These are phyloP conservation scores for Cryphonectria naterciae DNA, from an alignment of 2,329 filamentous ascomycete species.

Conservation along the genomic window DNA sequence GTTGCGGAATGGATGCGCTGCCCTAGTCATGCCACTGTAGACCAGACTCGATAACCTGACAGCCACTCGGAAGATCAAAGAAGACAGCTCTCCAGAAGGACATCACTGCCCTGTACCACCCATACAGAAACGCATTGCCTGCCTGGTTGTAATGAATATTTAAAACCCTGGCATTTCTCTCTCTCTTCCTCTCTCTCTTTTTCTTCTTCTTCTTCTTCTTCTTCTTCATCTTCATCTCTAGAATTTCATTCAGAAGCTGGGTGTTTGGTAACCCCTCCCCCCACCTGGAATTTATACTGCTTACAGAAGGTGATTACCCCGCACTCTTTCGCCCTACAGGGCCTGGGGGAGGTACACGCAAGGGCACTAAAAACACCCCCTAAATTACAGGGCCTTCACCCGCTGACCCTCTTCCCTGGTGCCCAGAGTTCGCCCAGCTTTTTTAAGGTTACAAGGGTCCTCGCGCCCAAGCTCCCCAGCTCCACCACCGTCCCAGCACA, in stretches of 20 bases:
- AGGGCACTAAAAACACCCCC: neutral
- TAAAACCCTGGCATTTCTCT: neutral
- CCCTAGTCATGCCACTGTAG: too few species aligned
- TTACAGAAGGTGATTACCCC: neutral
- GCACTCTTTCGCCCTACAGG: neutral
- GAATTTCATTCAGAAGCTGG: too few species aligned
- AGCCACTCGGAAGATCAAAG: neutral
- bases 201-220: neutral
- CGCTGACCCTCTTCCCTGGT: neutral
- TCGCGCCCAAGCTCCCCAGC: neutral
- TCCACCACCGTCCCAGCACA: neutral
- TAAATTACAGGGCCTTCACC: neutral
- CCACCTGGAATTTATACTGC: neutral
- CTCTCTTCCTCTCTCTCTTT: neutral
- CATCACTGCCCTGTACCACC: neutral
- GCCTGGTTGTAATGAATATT: neutral
- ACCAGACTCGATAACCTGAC: too few species aligned
- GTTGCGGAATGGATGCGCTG: too few species aligned
- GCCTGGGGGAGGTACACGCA: neutral
- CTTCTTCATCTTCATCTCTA: too few species aligned
- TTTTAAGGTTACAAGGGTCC: neutral
- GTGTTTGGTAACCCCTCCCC: neutral
- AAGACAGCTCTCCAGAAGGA: neutral
- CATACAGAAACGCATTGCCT: neutral
- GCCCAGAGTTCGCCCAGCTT: neutral